These are phyloP conservation scores for Penicillium maclennaniae DNA, from an alignment of 495 filamentous ascomycete genomes.

Conservation along the genomic window DNA sequence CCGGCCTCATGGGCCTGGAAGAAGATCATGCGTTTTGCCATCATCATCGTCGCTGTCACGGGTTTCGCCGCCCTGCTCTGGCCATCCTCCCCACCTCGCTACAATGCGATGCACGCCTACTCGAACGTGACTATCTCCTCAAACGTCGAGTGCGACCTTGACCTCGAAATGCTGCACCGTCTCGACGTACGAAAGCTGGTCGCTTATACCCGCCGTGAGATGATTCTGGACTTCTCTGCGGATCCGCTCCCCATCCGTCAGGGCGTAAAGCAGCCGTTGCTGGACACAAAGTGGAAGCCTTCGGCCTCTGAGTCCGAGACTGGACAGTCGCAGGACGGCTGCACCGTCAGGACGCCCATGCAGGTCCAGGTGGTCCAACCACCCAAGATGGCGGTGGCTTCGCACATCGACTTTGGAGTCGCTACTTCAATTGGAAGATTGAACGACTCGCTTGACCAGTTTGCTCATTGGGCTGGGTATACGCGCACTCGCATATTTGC, in stretches of 20 bases:
- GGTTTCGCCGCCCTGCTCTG: constrained; percentile 25
- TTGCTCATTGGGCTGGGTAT: constrained; percentile 59
- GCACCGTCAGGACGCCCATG: constrained; percentile 33
- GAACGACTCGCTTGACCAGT: constrained; percentile 50
- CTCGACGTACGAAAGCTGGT: constrained; percentile 31
- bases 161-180: constrained; percentile 26
- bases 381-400: constrained; percentile 42
- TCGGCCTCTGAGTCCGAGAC: background rate
- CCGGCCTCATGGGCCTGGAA: constrained; percentile 37
- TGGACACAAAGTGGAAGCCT: constrained; percentile 12
- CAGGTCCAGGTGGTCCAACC: constrained; percentile 30
- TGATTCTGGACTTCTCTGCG: constrained; percentile 30
- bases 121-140: constrained; percentile 38
- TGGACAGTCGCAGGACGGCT: constrained; percentile 28
- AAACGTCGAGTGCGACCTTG: constrained; percentile 32
- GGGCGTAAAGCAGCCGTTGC: constrained; percentile 31
- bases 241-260: constrained; percentile 32
- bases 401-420: constrained; percentile 57
- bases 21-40: constrained; percentile 27
- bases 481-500: constrained; percentile 54
- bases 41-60: constrained; percentile 20
- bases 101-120: constrained; percentile 13
- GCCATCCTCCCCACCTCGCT: constrained; percentile 21
- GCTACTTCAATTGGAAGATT: constrained; percentile 55
- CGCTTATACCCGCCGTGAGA: constrained; percentile 43